Base-by-base conservation (phyloP, 306 rosid species). In the Luffa acutangula region DNA sequence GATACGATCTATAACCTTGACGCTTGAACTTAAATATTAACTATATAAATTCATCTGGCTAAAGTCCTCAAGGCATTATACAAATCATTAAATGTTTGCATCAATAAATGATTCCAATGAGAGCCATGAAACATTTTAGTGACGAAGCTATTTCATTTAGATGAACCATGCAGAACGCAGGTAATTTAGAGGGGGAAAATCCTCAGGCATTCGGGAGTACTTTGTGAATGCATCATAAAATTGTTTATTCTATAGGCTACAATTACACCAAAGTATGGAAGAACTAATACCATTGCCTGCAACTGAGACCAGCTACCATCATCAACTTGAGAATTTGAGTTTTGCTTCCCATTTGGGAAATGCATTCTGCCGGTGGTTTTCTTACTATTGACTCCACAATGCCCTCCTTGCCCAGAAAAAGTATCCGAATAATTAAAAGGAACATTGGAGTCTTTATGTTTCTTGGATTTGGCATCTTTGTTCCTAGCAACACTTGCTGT, bases 381-480 rank as follows among this genome's bases (percentile, higher is more conserved):
- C 58, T 76, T 81, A 80, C 75, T 75, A 86, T 83, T 82, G 78
- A 77, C 83, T 81, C 89, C 92, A 66, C 48, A 76, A 64, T 42
- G 81, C 79, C 80, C 82, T 75, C 78, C 89, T 79, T 86, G 87
- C 20, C 45, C 60, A 65, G 57, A 20, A 48, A 49, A 78, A 34
- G 67, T 80, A 85, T 85, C 83, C 57, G 80, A 74, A 60, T 83
- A 84, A 64, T 85, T 88, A 78, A 87, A 84, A 73, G 83, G 84
- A 46, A 65, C 34, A 72, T 81, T 81, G 53, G 87, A 80, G 79
- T 85, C 90, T 75, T 85, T 87, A 76, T 82, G 83, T 79, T 42
- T 82, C 85, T 81, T 86, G 69, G 74, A 81, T 75, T 85, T 93
- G 48, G 70, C 76, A 84, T 84, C 85, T 84, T 70, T 93, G 86